These are phyloP conservation scores for Isatis lusitanica DNA, from an alignment of 441 rosid species.

Conservation along the genomic window DNA sequence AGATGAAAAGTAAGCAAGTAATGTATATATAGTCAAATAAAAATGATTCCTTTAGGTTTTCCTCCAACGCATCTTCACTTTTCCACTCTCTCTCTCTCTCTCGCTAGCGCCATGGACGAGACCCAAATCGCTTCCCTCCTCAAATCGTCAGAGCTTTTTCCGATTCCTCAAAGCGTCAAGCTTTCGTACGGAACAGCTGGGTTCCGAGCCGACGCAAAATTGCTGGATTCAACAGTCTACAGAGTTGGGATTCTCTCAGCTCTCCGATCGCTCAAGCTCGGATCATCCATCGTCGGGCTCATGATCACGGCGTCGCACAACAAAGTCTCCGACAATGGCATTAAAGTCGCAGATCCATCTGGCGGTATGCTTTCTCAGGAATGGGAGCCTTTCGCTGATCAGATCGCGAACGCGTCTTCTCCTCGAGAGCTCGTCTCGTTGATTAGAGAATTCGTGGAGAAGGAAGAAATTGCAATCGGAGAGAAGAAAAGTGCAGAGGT, in stretches of 20 bases:
- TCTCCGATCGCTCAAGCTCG: constrained; percentile 76
- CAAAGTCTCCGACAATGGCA: constrained; percentile 72
- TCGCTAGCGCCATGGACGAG: constrained; percentile 49
- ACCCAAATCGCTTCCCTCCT: constrained; percentile 53
- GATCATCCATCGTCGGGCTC: constrained; percentile 59
- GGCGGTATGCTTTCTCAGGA: constrained; percentile 90
- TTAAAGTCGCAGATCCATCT: constrained; percentile 80
- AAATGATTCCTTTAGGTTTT: constrained; percentile 5
- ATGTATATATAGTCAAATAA: neutral
- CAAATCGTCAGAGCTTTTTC: constrained; percentile 47
- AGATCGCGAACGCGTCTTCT: constrained; percentile 68
- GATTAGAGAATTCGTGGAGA: constrained; percentile 58
- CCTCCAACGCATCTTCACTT: neutral
- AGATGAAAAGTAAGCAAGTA: neutral
- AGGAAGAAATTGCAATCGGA: constrained; percentile 62
- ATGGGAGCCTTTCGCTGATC: constrained; percentile 94
- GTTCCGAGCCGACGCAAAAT: constrained; percentile 73
- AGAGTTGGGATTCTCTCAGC: constrained; percentile 85
- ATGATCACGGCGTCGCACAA: constrained; percentile 98
- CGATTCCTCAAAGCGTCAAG: constrained; percentile 60
- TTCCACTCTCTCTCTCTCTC: neutral
- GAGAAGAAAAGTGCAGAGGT: constrained; percentile 45
- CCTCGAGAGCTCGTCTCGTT: constrained; percentile 52
- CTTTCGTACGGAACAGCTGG: constrained; percentile 87
- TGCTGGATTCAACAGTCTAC: constrained; percentile 69